Evolutionary conservation across 139 green algal genomes (phyloP).

Genomic region (Picocystis salinarum): DNA sequence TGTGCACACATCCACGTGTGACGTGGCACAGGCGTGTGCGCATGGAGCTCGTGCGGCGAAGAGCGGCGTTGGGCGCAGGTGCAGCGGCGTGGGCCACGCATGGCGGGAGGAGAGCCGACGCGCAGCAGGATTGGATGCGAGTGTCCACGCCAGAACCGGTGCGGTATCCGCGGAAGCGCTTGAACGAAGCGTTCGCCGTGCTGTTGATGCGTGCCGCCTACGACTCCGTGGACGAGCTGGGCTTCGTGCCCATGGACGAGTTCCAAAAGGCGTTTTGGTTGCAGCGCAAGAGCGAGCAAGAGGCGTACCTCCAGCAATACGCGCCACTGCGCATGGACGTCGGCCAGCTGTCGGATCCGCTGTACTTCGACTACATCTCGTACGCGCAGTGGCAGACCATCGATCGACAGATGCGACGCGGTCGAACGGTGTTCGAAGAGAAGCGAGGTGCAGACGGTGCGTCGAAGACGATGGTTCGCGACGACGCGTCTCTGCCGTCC

Average conservation of each 20-base stretch:
- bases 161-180: conserved; percentile 10
- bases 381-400: conserved; percentile 49
- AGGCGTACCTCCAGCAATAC: conserved; percentile 49
- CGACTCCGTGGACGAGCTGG: conserved; percentile 50
- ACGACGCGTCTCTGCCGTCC: conserved; percentile 32
- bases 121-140: too few relatives aligned
- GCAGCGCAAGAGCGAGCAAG: conserved; percentile 37
- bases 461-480: conserved; percentile 16
- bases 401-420: conserved; percentile 21
- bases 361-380: conserved; percentile 80
- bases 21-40: too few relatives aligned
- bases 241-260: conserved; percentile 59
- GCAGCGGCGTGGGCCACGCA: too few relatives aligned
- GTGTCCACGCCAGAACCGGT: not conserved
- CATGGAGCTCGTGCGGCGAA: too few relatives aligned
- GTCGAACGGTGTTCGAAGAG: conserved; percentile 34
- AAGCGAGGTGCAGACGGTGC: conserved; percentile 8
- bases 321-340: conserved; percentile 26
- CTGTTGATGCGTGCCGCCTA: conserved; percentile 58
- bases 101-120: too few relatives aligned
- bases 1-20: too few relatives aligned
- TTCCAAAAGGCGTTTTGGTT: conserved; percentile 43
- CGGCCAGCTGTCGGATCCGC: conserved; percentile 29
- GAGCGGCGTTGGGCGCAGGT: too few relatives aligned
- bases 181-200: conserved; percentile 58